A percentile compares a stretch with the other conserved stretches of the same genome.
phyloP scores from a whole-genome alignment of 257 asterid species.

The Echium plantagineum region DNA sequence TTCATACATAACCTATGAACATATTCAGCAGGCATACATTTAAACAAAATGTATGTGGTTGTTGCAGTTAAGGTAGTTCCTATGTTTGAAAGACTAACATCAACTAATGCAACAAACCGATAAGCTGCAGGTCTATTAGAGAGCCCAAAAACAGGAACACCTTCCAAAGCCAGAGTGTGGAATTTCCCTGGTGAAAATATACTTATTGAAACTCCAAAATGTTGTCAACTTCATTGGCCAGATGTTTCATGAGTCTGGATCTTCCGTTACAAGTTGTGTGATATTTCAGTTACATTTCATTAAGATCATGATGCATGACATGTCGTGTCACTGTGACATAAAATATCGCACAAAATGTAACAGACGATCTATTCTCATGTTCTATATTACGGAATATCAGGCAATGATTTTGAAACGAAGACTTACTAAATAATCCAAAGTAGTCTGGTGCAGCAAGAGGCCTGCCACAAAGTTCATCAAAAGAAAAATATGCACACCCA shows the following conservation, averaged over 20 bases:
- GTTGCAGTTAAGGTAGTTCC: background rate
- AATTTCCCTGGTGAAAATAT: slow-evolving; percentile 45
- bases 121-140: slow-evolving; percentile 79
- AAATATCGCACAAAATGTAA: too few relatives aligned
- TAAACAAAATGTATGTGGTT: background rate
- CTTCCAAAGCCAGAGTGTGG: slow-evolving; percentile 88
- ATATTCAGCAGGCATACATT: background rate
- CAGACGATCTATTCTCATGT: too few relatives aligned
- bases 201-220: too few relatives aligned
- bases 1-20: slow-evolving; percentile 79
- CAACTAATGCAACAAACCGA: slow-evolving; percentile 91
- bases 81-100: slow-evolving; percentile 40
- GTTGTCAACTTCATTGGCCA: too few relatives aligned
- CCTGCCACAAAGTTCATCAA: slow-evolving; percentile 83
- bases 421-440: slow-evolving; percentile 73
- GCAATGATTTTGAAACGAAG: slow-evolving; percentile 2
- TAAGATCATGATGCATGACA: too few relatives aligned
- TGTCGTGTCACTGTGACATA: too few relatives aligned
- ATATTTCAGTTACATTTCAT: too few relatives aligned
- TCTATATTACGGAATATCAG: too few relatives aligned
- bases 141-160: slow-evolving; percentile 71
- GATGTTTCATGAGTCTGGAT: background rate
- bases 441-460: slow-evolving; percentile 99
- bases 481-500: slow-evolving; percentile 79
- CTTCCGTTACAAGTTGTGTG: too few relatives aligned